A percentile compares a stretch with the other conserved stretches of the same genome.
These are phyloP conservation scores for Tricholoma sp. DNA, from an alignment of 768 basidiomycete species.

Conservation along the genomic window DNA sequence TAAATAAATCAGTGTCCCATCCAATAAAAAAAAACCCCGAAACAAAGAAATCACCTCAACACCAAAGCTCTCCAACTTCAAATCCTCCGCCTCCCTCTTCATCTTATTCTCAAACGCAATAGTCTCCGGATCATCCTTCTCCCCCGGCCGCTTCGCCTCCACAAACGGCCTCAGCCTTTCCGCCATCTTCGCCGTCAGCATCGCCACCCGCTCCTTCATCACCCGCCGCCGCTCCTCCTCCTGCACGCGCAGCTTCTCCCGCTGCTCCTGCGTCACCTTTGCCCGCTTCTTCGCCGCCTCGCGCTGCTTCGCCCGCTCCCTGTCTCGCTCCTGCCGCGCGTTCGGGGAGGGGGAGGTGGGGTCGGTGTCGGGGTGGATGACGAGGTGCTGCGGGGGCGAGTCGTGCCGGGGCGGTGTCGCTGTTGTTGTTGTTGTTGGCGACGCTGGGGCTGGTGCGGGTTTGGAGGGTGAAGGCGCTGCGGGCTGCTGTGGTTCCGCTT, in stretches of 20 bases:
- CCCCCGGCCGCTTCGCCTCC: slow-evolving; percentile 81
- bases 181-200: slow-evolving; percentile 71
- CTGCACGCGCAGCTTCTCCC: slow-evolving; percentile 74
- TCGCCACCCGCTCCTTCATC: slow-evolving; percentile 72
- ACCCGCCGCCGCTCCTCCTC: slow-evolving; percentile 77
- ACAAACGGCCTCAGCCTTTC: slow-evolving; percentile 89
- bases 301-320: slow-evolving; percentile 31
- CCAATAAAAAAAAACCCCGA: slow-evolving; percentile 1
- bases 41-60: slow-evolving; percentile 69
- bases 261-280: slow-evolving; percentile 78
- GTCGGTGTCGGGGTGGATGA: slow-evolving; percentile 16
- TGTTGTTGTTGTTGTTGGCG: slow-evolving; percentile 5
- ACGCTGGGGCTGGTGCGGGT: background rate
- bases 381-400: slow-evolving; percentile 9
- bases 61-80: slow-evolving; percentile 97
- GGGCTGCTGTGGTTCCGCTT: slow-evolving; percentile 3
- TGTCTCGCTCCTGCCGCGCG: slow-evolving; percentile 30
- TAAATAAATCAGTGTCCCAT: background rate
- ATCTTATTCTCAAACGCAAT: slow-evolving; percentile 72
- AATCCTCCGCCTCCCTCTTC: slow-evolving; percentile 82
- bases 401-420: slow-evolving; percentile 4
- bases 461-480: slow-evolving; percentile 8
- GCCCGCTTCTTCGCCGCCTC: slow-evolving; percentile 37
- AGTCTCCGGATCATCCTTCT: slow-evolving; percentile 80
- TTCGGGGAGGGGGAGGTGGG: slow-evolving; percentile 6